Evolutionary conservation across 495 filamentous ascomycete genomes (phyloP).

Genomic region (Aspergillus bertholletiae): DNA sequence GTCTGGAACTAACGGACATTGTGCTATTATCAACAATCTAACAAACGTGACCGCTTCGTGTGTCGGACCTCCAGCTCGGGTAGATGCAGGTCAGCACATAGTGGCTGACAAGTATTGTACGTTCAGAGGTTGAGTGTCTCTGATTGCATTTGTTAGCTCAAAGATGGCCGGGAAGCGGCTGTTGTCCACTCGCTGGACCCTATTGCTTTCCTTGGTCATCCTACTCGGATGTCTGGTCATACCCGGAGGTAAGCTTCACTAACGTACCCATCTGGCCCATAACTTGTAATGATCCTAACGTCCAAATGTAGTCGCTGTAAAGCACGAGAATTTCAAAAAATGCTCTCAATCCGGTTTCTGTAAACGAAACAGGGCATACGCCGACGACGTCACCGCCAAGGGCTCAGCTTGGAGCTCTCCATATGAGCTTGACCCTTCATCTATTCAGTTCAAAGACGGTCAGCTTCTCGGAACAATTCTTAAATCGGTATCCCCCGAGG

Average conservation of each 20-base stretch:
- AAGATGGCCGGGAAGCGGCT: conserved; percentile 43
- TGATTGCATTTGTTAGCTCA: conserved; percentile 25
- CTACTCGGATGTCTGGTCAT: conserved; percentile 37
- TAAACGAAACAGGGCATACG: conserved; percentile 85
- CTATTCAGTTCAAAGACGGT: conserved; percentile 73
- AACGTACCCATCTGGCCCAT: not conserved
- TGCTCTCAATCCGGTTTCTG: conserved; percentile 96
- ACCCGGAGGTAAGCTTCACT: conserved; percentile 30
- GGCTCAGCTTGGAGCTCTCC: conserved; percentile 73
- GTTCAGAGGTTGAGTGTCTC: conserved; percentile 37
- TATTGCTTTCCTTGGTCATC: conserved; percentile 39
- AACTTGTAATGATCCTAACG: not conserved
- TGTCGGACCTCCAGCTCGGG: conserved; percentile 25
- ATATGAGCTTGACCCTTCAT: conserved; percentile 69
- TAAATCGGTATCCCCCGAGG: conserved; percentile 65
- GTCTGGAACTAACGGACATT: conserved; percentile 33
- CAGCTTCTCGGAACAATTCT: conserved; percentile 73
- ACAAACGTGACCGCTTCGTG: not conserved
- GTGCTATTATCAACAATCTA: not conserved
- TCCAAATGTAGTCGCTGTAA: conserved; percentile 65
- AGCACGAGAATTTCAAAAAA: conserved; percentile 94
- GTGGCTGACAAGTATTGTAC: conserved; percentile 14
- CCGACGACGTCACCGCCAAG: conserved; percentile 64
- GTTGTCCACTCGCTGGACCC: conserved; percentile 54
- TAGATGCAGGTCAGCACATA: conserved; percentile 32